phyloP scores from a whole-genome alignment of 345 rosid species.

The Cardiospermum halicacabum region DNA sequence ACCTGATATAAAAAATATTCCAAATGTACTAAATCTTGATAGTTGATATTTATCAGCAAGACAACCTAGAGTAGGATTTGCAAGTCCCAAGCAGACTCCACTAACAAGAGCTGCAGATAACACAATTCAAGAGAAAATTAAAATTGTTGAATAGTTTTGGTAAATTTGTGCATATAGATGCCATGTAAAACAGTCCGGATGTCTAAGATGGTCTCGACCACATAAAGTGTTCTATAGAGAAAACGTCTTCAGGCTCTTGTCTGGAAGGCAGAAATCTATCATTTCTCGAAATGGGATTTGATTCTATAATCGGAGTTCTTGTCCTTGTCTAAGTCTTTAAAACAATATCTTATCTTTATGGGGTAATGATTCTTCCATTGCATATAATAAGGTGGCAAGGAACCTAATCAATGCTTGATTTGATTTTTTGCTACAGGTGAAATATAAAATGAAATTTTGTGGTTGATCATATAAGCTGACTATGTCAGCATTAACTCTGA shows the following conservation, averaged over 20 bases:
- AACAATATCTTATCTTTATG: no score
- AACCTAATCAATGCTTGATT: no score
- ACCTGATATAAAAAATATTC: conserved; percentile 85
- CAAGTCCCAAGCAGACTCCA: conserved; percentile 79
- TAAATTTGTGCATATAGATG: neutral
- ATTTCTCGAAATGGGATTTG: no score
- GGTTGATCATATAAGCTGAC: no score
- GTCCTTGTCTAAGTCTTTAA: no score
- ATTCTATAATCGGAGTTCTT: no score
- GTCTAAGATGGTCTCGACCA: neutral
- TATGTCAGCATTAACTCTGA: no score
- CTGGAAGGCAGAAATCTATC: neutral
- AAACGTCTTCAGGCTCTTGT: no score
- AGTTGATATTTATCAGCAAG: conserved; percentile 68
- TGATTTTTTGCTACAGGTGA: no score
- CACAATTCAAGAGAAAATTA: neutral
- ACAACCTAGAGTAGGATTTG: conserved; percentile 80
- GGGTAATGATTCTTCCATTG: no score
- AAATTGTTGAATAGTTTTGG: neutral
- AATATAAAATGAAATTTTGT: no score
- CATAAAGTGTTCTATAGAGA: neutral
- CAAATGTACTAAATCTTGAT: conserved; percentile 70
- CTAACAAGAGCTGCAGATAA: conserved; percentile 65
- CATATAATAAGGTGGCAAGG: no score
- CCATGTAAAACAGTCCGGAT: neutral